A percentile compares a stretch with the other conserved stretches of the same genome.
Evolutionary conservation across 495 filamentous ascomycete genomes (phyloP).

Genomic region (Neurospora tetrasperma): DNA sequence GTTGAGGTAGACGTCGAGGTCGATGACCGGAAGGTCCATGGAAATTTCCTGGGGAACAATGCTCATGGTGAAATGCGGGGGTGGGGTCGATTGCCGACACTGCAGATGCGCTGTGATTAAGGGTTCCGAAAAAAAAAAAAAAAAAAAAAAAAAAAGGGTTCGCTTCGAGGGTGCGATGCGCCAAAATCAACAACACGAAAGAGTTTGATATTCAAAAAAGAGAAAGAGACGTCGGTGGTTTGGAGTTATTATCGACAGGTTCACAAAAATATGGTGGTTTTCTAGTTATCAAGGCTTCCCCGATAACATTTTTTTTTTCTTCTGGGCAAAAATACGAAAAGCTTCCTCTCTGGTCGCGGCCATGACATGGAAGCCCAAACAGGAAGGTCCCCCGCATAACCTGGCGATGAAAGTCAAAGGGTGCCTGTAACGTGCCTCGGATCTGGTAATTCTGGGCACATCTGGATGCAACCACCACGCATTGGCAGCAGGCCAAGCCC

Average conservation of each 20-base stretch:
- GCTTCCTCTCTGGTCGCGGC: background rate
- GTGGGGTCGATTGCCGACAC: slow-evolving; percentile 1
- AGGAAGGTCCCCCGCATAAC: slow-evolving; percentile 10
- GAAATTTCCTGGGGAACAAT: slow-evolving; percentile 15
- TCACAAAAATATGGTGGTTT: background rate
- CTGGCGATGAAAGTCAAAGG: background rate
- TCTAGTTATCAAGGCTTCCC: background rate
- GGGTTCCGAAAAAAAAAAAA: background rate
- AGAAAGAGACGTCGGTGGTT: background rate
- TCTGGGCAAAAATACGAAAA: background rate
- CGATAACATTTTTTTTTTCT: background rate
- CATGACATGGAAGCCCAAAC: background rate
- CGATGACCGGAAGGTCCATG: slow-evolving; percentile 44
- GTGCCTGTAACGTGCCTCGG: background rate
- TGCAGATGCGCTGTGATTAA: background rate
- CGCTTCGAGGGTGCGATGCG: background rate
- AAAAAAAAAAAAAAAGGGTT: background rate
- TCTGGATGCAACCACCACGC: background rate
- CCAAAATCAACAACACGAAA: background rate
- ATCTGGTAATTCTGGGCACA: background rate
- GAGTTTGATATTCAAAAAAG: background rate
- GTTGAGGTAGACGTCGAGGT: slow-evolving; percentile 38
- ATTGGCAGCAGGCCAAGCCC: background rate
- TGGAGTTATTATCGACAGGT: background rate
- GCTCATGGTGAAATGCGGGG: background rate